Base-by-base conservation (phyloP, 441 rosid genomes). In the Erodium chrysanthum region DNA sequence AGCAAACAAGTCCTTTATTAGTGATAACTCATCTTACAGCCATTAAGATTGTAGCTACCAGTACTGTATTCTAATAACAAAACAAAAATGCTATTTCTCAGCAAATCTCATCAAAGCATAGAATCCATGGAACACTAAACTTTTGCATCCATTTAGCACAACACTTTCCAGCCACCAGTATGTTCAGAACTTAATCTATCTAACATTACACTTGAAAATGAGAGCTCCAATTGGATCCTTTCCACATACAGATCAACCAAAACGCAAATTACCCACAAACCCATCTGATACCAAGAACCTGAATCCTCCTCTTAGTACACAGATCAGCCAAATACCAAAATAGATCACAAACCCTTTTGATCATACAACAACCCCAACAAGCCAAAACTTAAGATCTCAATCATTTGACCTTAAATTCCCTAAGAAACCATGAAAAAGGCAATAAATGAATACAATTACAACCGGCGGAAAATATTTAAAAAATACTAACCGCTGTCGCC, bases 401-500 rank as follows among this genome's bases (percentile, higher is more conserved):
- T 21, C 42, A 0, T 25, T 0, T 0, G 11, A 3, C 10, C 66
- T 40, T 1, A 14, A 11, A 60, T 18, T 3, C 40, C 2, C 0
- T 21, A 50, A 61, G 0, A 67, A 56, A 21, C 52, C 67, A n/a
- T 17, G 20, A 20, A 17, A 27, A 54, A 21, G 58, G 3, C 17
- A 27, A 56, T 15, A 12, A 44, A 25, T 29, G 20, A 9, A 42
- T 42, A 42, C 1, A 42, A 42, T 42, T 42, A 0, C 11, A 12
- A 42, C 11, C 48, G 14, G 14, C 22, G 64, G 7, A 3, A 3
- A 61, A 44, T 0, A 4, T 21, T n/a, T n/a, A n/a, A 17, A 4
- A 44, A 11, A 9, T 63, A 69, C 75, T 56, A 58, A 80, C 84
- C 86, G 74, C 84, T 80, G 37, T 83, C 86, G 62, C 86, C 86